phyloP scores from a whole-genome alignment of 331 rosid species.

The Malus hybrid region DNA sequence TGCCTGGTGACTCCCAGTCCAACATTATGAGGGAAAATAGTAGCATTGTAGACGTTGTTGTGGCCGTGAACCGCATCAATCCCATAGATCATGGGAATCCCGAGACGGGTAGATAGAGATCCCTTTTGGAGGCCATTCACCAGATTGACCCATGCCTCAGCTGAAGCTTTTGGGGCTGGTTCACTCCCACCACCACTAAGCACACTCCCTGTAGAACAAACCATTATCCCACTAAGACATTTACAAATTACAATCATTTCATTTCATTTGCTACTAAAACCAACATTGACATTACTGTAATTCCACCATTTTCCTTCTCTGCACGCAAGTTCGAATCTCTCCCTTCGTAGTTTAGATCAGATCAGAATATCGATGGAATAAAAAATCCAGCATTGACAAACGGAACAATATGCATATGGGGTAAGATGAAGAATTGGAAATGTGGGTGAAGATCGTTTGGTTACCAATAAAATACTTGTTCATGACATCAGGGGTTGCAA shows the following conservation, averaged over 20 bases:
- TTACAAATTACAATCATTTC: background rate
- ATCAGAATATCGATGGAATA: too few species aligned
- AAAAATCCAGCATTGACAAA: background rate
- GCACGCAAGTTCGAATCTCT: background rate
- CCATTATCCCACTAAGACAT: background rate
- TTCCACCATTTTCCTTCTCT: background rate
- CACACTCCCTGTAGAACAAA: slow-evolving; percentile 48
- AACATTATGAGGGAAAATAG: slow-evolving; percentile 73
- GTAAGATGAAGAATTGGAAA: background rate
- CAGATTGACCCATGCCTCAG: slow-evolving; percentile 57
- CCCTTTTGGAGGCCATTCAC: slow-evolving; percentile 65
- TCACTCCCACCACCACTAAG: slow-evolving; percentile 84
- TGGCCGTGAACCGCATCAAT: slow-evolving; percentile 88
- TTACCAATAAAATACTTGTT: slow-evolving; percentile 54
- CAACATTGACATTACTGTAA: background rate
- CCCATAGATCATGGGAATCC: slow-evolving; percentile 87
- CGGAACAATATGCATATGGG: background rate
- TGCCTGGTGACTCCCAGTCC: slow-evolving; percentile 84
- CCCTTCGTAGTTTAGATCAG: background rate
- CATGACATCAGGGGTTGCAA: slow-evolving; percentile 45
- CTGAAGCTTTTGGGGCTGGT: slow-evolving; percentile 54
- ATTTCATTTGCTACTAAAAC: background rate
- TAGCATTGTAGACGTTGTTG: slow-evolving; percentile 65
- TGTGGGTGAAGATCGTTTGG: background rate
- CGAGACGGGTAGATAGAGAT: slow-evolving; percentile 67